Evolutionary conservation across 2,329 filamentous ascomycete genomes (phyloP).

Genomic region (Geosmithia flava): DNA sequence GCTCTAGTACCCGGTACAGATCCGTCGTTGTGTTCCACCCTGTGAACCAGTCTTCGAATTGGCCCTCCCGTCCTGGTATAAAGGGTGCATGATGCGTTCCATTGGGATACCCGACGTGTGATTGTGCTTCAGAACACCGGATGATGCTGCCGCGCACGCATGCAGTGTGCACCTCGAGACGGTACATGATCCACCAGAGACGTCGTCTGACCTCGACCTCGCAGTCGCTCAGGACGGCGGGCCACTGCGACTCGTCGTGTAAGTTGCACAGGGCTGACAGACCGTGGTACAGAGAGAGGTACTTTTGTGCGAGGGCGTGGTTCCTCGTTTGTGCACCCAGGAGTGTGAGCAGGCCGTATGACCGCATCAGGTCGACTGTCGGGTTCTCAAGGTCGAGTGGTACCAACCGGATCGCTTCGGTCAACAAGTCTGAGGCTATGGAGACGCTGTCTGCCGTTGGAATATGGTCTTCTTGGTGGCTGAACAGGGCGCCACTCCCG

Average conservation of each 20-base stretch:
- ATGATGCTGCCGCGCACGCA: constrained; percentile 31
- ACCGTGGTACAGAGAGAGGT: constrained; percentile 36
- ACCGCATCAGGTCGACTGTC: constrained; percentile 1
- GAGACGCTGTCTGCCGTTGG: background rate
- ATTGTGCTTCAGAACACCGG: constrained; percentile 10
- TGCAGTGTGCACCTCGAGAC: constrained; percentile 39
- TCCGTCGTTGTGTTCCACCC: constrained; percentile 46
- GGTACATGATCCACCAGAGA: constrained; percentile 45
- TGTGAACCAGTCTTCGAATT: constrained; percentile 29
- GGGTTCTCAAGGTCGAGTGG: constrained; percentile 5
- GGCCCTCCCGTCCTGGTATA: background rate
- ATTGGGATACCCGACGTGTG: constrained; percentile 10
- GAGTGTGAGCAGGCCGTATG: constrained; percentile 31
- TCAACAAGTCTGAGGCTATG: background rate
- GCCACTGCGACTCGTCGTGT: constrained; percentile 43
- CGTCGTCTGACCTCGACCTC: constrained; percentile 33
- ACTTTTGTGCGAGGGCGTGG: constrained; percentile 33
- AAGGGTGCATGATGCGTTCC: constrained; percentile 16
- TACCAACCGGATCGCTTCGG: constrained; percentile 7
- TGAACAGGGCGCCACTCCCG: constrained; percentile 30
- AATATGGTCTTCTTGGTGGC: constrained; percentile 6
- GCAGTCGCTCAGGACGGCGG: constrained; percentile 24
- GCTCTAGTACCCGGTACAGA: constrained; percentile 40
- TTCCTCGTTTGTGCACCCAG: constrained; percentile 38
- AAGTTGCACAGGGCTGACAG: constrained; percentile 32